Percentiles rank a stretch among this genome's conserved stretches.
Evolutionary conservation across 345 rosid species (phyloP).

Genomic region (Triadica sebifera): DNA sequence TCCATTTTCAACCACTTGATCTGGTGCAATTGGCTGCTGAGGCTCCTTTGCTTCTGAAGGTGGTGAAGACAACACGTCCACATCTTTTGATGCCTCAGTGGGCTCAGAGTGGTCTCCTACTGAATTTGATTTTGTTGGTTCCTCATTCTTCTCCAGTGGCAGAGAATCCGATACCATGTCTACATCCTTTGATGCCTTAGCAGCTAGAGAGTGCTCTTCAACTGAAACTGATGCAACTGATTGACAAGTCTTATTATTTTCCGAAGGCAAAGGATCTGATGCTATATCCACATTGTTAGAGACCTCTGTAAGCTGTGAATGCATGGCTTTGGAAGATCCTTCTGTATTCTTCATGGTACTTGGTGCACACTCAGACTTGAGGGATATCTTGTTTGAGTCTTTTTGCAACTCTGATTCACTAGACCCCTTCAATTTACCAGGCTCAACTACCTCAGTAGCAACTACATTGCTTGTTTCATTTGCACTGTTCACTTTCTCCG

Average conservation of each 20-base stretch:
- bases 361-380: constrained; percentile 23
- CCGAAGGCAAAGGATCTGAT: constrained; percentile 3
- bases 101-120: constrained; percentile 28
- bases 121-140: constrained; percentile 31
- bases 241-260: constrained; percentile 13
- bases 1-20: constrained; percentile 28
- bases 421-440: constrained; percentile 38
- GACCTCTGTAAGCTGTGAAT: constrained; percentile 5
- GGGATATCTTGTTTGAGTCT: constrained; percentile 23
- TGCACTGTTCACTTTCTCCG: constrained; percentile 26
- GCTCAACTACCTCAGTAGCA: constrained; percentile 33
- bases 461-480: constrained; percentile 18
- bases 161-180: constrained; percentile 37
- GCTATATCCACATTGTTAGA: constrained; percentile 15
- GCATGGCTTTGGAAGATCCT: constrained; percentile 19
- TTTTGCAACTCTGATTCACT: constrained; percentile 21
- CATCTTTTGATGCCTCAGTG: constrained; percentile 38
- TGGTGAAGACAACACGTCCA: constrained; percentile 38
- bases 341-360: constrained; percentile 35
- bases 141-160: constrained; percentile 40
- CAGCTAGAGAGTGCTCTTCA: constrained; percentile 38
- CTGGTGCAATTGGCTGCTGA: constrained; percentile 17
- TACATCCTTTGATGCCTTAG: constrained; percentile 39
- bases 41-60: constrained; percentile 27
- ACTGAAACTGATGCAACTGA: constrained; percentile 13